Conservation (phyloP, 2,329 filamentous ascomycete species). For the Daldinia sp. region DNA sequence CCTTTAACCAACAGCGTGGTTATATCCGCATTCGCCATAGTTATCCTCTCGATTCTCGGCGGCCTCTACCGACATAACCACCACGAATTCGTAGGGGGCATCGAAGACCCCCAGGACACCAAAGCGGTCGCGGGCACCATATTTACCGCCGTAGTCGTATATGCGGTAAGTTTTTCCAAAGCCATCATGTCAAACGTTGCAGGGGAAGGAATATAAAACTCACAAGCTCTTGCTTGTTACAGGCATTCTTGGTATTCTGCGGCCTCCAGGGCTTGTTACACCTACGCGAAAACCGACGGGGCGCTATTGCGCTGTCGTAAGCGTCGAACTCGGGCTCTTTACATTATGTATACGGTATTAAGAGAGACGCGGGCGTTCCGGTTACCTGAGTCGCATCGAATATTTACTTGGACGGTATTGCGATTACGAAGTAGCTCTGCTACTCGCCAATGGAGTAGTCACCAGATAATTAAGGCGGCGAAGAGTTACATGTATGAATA, state of each 20-base stretch:
- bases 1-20: conserved; percentile 71
- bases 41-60: conserved; percentile 73
- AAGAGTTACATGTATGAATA: conserved; percentile 31
- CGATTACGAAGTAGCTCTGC: conserved; percentile 3
- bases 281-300: conserved; percentile 82
- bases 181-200: no score
- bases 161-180: conserved; percentile 73
- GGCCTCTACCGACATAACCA: conserved; percentile 82
- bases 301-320: conserved; percentile 77
- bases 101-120: conserved; percentile 78
- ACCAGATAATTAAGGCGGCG: conserved; percentile 1
- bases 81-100: conserved; percentile 84
- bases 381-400: conserved; percentile 24
- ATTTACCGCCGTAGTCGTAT: conserved; percentile 89
- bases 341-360: conserved; percentile 26
- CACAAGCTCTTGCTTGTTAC: conserved; percentile 23
- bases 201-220: conserved; percentile 4
- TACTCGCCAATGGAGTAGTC: neutral
- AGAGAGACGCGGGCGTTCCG: conserved; percentile 35
- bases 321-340: conserved; percentile 5
- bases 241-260: conserved; percentile 94
- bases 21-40: conserved; percentile 73
- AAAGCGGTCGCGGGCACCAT: conserved; percentile 84
- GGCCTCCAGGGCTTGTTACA: conserved; percentile 89
- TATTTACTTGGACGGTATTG: conserved; percentile 23